phyloP scores from a whole-genome alignment of 345 rosid genomes.

The Populus pruinosa region DNA sequence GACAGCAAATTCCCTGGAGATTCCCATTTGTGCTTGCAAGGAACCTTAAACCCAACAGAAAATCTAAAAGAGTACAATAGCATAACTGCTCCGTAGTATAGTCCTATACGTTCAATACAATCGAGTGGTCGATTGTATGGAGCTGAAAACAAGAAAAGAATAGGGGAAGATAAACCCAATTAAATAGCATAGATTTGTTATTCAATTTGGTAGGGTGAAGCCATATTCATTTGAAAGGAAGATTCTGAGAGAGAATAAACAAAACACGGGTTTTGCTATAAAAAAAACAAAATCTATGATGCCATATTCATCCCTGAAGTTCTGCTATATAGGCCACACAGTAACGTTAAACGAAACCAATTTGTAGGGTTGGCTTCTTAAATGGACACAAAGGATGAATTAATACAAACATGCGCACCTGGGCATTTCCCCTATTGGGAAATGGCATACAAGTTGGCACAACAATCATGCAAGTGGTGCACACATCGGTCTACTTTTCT shows the following conservation, averaged over 20 bases:
- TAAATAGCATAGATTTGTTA: not conserved
- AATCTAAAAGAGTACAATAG: no score
- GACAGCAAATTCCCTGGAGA: no score
- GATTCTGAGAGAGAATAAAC: not conserved
- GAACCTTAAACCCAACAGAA: no score
- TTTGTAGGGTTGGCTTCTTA: not conserved
- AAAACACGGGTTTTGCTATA: no score
- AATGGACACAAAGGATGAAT: not conserved
- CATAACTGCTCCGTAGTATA: no score
- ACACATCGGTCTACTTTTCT: not conserved
- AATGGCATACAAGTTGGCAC: not conserved
- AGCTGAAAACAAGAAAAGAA: not conserved
- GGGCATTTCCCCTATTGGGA: not conserved
- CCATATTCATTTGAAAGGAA: not conserved
- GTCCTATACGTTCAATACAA: no score
- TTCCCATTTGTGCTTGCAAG: no score
- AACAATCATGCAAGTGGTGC: not conserved
- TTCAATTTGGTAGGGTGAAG: not conserved
- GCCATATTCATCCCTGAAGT: not conserved
- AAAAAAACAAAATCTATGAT: no score
- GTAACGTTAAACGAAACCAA: not conserved
- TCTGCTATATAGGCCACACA: not conserved
- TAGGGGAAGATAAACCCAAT: not conserved
- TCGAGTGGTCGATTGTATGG: not conserved
- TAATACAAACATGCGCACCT: not conserved